These are phyloP conservation scores for Papilionanthe hybrid DNA, from an alignment of 116 monocot genomes.

Conservation along the genomic window DNA sequence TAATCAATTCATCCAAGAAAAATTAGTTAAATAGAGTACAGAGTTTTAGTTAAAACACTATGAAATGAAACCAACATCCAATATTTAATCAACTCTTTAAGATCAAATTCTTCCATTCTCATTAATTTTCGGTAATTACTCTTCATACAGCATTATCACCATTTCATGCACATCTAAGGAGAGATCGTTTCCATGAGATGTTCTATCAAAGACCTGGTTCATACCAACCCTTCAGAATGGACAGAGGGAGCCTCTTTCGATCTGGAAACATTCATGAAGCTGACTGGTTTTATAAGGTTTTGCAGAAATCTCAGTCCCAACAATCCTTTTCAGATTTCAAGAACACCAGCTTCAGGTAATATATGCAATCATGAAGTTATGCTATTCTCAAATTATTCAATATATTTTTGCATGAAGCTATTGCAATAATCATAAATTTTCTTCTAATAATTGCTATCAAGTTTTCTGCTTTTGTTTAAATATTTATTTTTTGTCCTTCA, in stretches of 20 bases:
- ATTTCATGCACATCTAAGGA: conserved; percentile 32
- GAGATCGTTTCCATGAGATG: conserved; percentile 28
- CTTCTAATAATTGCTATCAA: no score
- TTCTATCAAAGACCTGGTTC: conserved; percentile 21
- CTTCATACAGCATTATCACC: conserved; percentile 25
- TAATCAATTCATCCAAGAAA: neutral
- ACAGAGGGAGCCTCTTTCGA: conserved; percentile 22
- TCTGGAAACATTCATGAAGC: conserved; percentile 10
- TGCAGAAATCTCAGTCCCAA: conserved; percentile 14
- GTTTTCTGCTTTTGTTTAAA: no score
- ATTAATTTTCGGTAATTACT: neutral
- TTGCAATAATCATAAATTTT: no score
- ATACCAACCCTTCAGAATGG: conserved; percentile 18
- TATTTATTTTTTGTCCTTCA: no score
- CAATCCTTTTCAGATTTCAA: conserved; percentile 16
- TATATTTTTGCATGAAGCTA: no score
- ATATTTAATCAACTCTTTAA: no score
- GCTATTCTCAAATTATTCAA: neutral
- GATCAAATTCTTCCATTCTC: no score
- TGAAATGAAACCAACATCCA: no score
- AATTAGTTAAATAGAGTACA: no score
- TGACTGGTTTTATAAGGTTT: conserved; percentile 18
- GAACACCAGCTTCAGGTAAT: conserved; percentile 26
- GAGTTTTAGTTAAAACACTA: no score
- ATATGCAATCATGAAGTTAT: neutral